A percentile compares a stretch with the other conserved stretches of the same genome.
Evolutionary conservation across 805 yeast species (phyloP).

Genomic region (Wickerhamomyces sydowiorum): DNA sequence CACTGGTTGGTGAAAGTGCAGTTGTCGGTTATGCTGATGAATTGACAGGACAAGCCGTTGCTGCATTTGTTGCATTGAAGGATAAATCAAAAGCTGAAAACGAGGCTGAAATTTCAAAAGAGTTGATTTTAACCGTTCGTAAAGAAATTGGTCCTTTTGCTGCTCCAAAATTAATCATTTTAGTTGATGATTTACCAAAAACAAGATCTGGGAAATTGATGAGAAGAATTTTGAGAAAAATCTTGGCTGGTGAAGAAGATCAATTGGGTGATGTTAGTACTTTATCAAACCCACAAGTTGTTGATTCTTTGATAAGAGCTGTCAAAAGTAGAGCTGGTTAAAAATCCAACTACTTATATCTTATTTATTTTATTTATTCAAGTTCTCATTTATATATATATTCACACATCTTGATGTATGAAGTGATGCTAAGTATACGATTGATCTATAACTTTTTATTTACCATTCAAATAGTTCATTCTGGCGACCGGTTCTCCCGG

Average conservation of each 20-base stretch:
- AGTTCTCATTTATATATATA: not conserved
- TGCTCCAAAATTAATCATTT: constrained; percentile 68
- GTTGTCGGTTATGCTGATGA: constrained; percentile 82
- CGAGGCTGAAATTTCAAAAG: constrained; percentile 45
- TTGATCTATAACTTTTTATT: no score
- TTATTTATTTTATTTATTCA: not conserved
- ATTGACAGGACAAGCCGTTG: constrained; percentile 82
- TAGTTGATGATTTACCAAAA: constrained; percentile 77
- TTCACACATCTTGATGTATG: not conserved
- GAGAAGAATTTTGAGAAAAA: constrained; percentile 80
- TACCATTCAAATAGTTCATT: no score
- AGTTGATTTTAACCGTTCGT: constrained; percentile 63
- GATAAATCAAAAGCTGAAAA: constrained; percentile 26
- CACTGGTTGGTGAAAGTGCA: constrained; percentile 69
- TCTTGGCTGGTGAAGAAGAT: constrained; percentile 70
- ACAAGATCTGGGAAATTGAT: constrained; percentile 83
- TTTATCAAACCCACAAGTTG: constrained; percentile 70
- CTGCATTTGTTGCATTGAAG: constrained; percentile 74
- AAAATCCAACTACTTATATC: not conserved
- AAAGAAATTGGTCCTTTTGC: constrained; percentile 84
- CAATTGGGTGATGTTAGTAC: constrained; percentile 79
- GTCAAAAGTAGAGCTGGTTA: constrained; percentile 27
- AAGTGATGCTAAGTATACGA: no score
- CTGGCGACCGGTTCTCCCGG: no score
- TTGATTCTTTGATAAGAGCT: constrained; percentile 54